Conservation (phyloP, 768 basidiomycete genomes). For the Clathrus columnatus region DNA sequence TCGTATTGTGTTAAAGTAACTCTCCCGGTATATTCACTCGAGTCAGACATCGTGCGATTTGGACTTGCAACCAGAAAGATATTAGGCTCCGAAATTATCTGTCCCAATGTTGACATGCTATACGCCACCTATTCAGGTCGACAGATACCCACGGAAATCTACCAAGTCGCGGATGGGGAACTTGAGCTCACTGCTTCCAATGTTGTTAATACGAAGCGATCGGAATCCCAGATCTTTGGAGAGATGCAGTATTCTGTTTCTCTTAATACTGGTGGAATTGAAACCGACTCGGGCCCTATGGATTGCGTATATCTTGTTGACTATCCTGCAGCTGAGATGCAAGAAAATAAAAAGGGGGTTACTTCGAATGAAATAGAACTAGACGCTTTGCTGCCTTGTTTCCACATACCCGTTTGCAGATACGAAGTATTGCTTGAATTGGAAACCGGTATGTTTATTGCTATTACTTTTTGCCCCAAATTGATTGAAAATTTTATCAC, state of each 20-base stretch:
- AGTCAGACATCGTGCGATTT: conserved; percentile 2
- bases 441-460: conserved; percentile 37
- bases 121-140: conserved; percentile 57
- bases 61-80: conserved; percentile 1
- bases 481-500: conserved; percentile 16
- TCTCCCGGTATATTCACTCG: conserved; percentile 8
- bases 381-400: conserved; percentile 59
- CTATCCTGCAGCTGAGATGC: conserved; percentile 15
- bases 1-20: conserved; percentile 3
- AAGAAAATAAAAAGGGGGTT: conserved; percentile 31
- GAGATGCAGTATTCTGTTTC: conserved; percentile 64
- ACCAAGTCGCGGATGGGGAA: conserved; percentile 12
- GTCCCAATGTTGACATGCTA: conserved; percentile 29
- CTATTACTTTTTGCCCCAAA: neutral
- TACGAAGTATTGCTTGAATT: conserved; percentile 54
- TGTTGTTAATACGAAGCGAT: conserved; percentile 29
- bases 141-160: conserved; percentile 30
- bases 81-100: too few relatives aligned
- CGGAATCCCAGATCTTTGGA: conserved; percentile 45
- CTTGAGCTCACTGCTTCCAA: conserved; percentile 23
- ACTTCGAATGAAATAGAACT: conserved; percentile 22
- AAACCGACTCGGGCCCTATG: conserved; percentile 37
- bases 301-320: conserved; percentile 59
- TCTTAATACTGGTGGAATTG: conserved; percentile 43
- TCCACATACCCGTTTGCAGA: conserved; percentile 57